These are phyloP conservation scores for Hypholoma fasciculare DNA, from an alignment of 768 basidiomycete species.

Conservation along the genomic window DNA sequence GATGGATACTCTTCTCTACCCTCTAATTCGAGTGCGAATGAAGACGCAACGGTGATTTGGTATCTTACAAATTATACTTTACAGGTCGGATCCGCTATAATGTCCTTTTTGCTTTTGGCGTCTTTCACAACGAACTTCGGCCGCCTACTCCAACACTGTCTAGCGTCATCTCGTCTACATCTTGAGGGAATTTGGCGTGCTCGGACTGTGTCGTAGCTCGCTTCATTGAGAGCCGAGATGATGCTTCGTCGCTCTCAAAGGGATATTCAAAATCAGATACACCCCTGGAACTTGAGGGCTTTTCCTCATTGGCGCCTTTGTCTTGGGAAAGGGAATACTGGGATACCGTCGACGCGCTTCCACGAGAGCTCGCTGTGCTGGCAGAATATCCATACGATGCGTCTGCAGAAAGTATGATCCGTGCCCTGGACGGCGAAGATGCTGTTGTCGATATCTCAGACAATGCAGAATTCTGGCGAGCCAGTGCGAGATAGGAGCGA, in stretches of 20 bases:
- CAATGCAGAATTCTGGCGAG: background rate
- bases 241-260: background rate
- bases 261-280: background rate
- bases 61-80: no score
- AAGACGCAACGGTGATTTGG: no score
- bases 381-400: background rate
- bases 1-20: no score
- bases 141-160: background rate
- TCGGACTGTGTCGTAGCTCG: background rate
- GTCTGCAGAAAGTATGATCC: background rate
- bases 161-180: constrained; percentile 1
- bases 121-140: no score
- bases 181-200: background rate
- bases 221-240: background rate
- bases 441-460: background rate
- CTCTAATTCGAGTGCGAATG: no score
- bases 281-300: background rate
- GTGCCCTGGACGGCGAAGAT: background rate
- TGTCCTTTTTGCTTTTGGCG: no score
- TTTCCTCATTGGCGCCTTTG: no score
- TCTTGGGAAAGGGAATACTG: no score
- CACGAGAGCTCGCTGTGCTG: no score
- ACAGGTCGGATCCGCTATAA: no score
- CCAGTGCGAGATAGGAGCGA: background rate
- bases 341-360: no score